Base-by-base conservation (phyloP, 805 yeast genomes). In the Yamadazyma ubonensis region DNA sequence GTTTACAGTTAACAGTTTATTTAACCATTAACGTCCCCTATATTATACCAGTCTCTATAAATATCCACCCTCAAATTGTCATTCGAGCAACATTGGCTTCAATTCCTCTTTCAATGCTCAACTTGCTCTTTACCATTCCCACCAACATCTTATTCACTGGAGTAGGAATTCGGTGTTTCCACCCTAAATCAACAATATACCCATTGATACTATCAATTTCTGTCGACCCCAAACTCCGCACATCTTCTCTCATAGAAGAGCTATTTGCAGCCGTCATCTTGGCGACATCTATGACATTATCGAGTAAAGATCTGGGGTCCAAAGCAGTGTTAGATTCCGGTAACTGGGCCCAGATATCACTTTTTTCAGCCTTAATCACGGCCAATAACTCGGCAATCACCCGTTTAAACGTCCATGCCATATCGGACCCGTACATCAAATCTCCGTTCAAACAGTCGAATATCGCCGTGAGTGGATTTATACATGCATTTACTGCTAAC, bases 181-280 rank as follows among this genome's bases (percentile, higher is more conserved):
- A 50, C 1, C 86, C 95, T 38, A 79, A 61, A 5, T 53, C 56
- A 1, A 75, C 81, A 9, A 90, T 70, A 53, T 79, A 87, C 1
- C 97, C 97, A 56, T 90, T 93, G 43, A 91, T 81, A 56, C 76
- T 84, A 44, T 82, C 85, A 15, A 91, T 76, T 55, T 91, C 99
- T 0, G 93, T 86, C 11, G 69, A 72, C 49, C 76, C 73, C 43
- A 75, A 62, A 46, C 62, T 56, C 33, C 68, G 52, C 12, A 79
- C 63, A 51, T 91, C 98, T 42, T 77, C 79, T 35, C 85, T 65
- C 90, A 83, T 84, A 11, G 86, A 79, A 6, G 85, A 73, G 33
- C 77, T 71, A 54, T 89, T 91, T 29, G 70, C 57, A 0, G 75
- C 71, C 3, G 90, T 70, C 12, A 41, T 16, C 28, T 52, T 46